phyloP scores from a whole-genome alignment of 2,329 filamentous ascomycete genomes.

The Arthrobotrys conoides region DNA sequence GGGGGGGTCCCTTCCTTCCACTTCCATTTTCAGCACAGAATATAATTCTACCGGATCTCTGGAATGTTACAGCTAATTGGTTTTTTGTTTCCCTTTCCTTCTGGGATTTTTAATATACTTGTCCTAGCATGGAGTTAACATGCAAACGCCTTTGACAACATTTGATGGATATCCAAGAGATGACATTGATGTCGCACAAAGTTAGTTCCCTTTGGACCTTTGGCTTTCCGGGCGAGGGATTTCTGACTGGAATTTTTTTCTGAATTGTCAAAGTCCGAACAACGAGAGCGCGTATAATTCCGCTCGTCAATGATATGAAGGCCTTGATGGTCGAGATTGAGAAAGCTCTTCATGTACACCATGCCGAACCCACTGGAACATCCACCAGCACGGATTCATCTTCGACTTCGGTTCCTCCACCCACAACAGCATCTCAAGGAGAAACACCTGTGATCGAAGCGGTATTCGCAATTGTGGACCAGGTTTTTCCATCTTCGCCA shows the following conservation, averaged over 20 bases:
- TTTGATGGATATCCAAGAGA: constrained; percentile 91
- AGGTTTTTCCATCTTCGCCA: constrained; percentile 81
- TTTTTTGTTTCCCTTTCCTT: constrained; percentile 41
- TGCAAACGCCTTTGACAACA: constrained; percentile 89
- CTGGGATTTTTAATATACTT: constrained; percentile 57
- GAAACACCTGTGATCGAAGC: constrained; percentile 69
- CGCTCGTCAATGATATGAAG: constrained; percentile 93
- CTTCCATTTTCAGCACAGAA: constrained; percentile 26
- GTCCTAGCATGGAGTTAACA: constrained; percentile 87
- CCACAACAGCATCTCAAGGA: constrained; percentile 59
- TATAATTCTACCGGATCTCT: constrained; percentile 1
- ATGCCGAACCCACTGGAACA: constrained; percentile 69
- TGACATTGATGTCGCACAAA: constrained; percentile 95
- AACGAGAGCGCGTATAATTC: constrained; percentile 90
- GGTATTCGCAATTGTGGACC: constrained; percentile 91
- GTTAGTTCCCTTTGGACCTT: constrained; percentile 70
- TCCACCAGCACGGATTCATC: constrained; percentile 65
- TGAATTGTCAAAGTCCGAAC: constrained; percentile 79
- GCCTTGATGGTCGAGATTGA: constrained; percentile 87
- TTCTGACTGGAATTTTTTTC: constrained; percentile 49
- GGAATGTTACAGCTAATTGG: constrained; percentile 23
- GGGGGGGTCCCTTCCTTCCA: constrained; percentile 63
- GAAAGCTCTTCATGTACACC: constrained; percentile 87
- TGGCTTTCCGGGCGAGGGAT: constrained; percentile 40
- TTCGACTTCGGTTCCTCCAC: constrained; percentile 66